Evolutionary conservation across 2,329 filamentous ascomycete genomes (phyloP).

Genomic region (Cladosporium cucumerinum): DNA sequence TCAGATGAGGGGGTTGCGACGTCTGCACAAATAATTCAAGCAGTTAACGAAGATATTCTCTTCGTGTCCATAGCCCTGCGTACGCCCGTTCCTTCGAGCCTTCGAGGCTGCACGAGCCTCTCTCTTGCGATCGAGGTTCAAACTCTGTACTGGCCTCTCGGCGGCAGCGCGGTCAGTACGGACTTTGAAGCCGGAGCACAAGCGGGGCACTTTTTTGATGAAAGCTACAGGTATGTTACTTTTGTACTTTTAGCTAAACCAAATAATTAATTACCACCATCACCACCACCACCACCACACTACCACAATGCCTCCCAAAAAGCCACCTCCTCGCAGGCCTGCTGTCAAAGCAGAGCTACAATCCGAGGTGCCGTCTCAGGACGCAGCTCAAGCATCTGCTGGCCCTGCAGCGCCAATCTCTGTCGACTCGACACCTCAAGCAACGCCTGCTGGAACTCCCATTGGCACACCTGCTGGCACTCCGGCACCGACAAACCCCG

Average conservation of each 20-base stretch:
- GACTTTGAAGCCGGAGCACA: too few species aligned
- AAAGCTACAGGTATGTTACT: neutral
- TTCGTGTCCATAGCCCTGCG: neutral
- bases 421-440: slow-evolving; percentile 12
- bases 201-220: neutral
- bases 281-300: neutral
- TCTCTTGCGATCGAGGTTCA: too few species aligned
- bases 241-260: neutral
- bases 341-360: slow-evolving; percentile 10
- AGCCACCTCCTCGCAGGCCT: slow-evolving; percentile 3
- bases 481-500: neutral
- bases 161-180: too few species aligned
- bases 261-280: neutral
- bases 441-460: slow-evolving; percentile 9
- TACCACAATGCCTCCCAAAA: slow-evolving; percentile 9
- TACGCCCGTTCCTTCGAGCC: too few species aligned
- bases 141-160: too few species aligned
- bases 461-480: slow-evolving; percentile 9
- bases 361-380: neutral
- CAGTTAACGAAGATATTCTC: neutral
- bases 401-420: slow-evolving; percentile 6
- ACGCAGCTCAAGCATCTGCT: slow-evolving; percentile 9
- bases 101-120: too few species aligned
- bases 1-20: neutral
- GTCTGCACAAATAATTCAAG: neutral